Evolutionary conservation across 2,329 filamentous ascomycete genomes (phyloP), one percentile per base, ranked within the genome.

Genomic region (Penicillium sp.): DNA sequence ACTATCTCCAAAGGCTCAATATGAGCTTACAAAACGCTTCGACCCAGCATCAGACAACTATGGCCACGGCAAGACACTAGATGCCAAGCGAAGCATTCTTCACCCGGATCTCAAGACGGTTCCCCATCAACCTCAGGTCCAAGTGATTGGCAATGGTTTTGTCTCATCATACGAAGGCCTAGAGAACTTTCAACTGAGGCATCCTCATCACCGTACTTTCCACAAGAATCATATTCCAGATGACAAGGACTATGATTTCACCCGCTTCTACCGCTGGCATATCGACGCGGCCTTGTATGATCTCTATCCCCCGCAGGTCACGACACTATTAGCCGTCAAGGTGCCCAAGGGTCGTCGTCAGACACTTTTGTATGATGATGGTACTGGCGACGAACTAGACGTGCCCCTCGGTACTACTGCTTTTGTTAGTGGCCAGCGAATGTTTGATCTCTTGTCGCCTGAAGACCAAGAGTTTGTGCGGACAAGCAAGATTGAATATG

Each of bases 61-160:
- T 61, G 84, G 84, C 11, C 84, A 88, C 57, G 84, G 83, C 56
- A 85, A 83, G 64, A 84, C 82, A 0, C 69, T 85, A 32, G 82
- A 86, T 51, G 72, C 71, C 6, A 79, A 79, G 59, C 74, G 71
- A 35, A 71, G 66, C 38, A 79, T 89, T 52, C 72, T 89, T 12
- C 83, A 88, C 56, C 84, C 84, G 0, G 85, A 89, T 51, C 71
- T 89, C 12, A 87, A 88, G 67, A 88, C 84, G 0, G 77, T 89
- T 28, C 84, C 84, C 0, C 80, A 85, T 51, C 84, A 89, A 59
- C 82, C 84, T 0, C 83, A 89, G 59, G 81, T 85, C 1, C 84
- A 89, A 55, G 79, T 88, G 37, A 88, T 89, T 44, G 84, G 84
- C 27, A 86, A 89, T 54, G 84, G 85, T 4, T 73, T 75, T 31